Base-by-base conservation (phyloP, 495 filamentous ascomycete species). In the Cryomyces antarcticus region DNA sequence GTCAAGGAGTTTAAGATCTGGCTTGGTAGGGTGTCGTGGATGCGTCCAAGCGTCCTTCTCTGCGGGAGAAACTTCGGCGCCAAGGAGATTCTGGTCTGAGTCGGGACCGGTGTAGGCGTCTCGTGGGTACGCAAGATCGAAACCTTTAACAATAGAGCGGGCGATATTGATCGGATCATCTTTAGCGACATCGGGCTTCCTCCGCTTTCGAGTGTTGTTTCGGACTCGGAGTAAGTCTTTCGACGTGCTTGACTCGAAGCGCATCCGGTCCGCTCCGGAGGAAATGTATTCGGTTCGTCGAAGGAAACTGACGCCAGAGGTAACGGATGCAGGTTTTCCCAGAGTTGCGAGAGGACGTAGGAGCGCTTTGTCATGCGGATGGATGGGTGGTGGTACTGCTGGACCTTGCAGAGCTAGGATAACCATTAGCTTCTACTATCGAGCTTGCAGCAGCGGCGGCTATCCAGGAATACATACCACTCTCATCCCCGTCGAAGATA, bases 221-320 rank as follows among this genome's bases (percentile, higher is more conserved):
- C 55, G 31, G 31, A 53, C 13, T 38, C 48, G 49, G 50, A 55
- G 44, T 45, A 62, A 46, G 49, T 62, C 58, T 40, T 62, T 41
- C 30, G 63, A 54, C 33, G 59, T 66, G 37, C 60, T 54, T 7
- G 65, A 54, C 12, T 60, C 53, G 31, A 62, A 58, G 47, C 64
- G 56, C 58, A 70, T 57, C 17, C 47, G 52, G 12, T 13, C 33
- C 37, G 65, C 57, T 36, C 72, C 73, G 6, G 81, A 78, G 4
- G 88, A 85, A 45, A 92, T 94, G 57, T 96, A 95, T 56, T 97
- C 92, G 10, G 92, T 95, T 38, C 88, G 78, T 31, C 89, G 81
- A 42, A 97, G 73, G 72, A 97, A 96, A 49, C 85, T 93, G 41
- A 93, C 80, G 42, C 71, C 71, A n/a, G 68, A 57, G 41, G 67